A percentile compares a stretch with the other conserved stretches of the same genome.
These are phyloP conservation scores for Dysphania ambrosioides DNA, from an alignment of 148 eudicot genomes.

Conservation along the genomic window DNA sequence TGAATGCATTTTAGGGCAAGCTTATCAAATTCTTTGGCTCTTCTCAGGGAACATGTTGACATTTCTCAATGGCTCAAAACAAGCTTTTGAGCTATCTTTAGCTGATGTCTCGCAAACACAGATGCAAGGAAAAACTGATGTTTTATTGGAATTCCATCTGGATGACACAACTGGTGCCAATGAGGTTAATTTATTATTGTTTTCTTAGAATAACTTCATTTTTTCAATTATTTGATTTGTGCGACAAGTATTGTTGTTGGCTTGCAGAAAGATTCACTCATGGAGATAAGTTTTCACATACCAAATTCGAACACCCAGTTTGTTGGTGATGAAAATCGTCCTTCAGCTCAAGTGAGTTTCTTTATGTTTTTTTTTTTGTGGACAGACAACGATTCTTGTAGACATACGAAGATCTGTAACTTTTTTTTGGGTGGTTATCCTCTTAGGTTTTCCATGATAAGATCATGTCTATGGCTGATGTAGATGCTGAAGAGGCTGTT, in stretches of 20 bases:
- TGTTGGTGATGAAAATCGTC: slow-evolving; percentile 91
- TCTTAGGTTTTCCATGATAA: slow-evolving; percentile 80
- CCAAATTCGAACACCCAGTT: slow-evolving; percentile 91
- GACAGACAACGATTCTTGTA: not conserved
- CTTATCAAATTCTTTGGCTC: not conserved
- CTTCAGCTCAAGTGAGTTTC: slow-evolving; percentile 76
- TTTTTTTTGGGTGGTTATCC: not conserved
- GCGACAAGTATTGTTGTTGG: not conserved
- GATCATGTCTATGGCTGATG: slow-evolving; percentile 91
- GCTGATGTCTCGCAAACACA: slow-evolving; percentile 96
- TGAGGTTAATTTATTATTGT: slow-evolving; percentile 50
- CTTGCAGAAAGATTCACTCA: slow-evolving; percentile 90
- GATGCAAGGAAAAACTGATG: slow-evolving; percentile 94
- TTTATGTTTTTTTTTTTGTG: slow-evolving; percentile 1
- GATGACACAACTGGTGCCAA: slow-evolving; percentile 97
- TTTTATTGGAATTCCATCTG: slow-evolving; percentile 89
- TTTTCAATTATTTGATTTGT: not conserved
- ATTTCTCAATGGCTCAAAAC: slow-evolving; percentile 71
- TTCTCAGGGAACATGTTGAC: slow-evolving; percentile 73
- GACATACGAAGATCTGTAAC: not conserved
- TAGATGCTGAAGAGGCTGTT: slow-evolving; percentile 89
- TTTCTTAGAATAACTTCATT: not conserved
- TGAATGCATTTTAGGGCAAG: not conserved
- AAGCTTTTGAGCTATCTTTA: slow-evolving; percentile 95
- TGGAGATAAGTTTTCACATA: slow-evolving; percentile 93